Conservation (phyloP, 208 protist species). For the Crithidia thermophila region DNA sequence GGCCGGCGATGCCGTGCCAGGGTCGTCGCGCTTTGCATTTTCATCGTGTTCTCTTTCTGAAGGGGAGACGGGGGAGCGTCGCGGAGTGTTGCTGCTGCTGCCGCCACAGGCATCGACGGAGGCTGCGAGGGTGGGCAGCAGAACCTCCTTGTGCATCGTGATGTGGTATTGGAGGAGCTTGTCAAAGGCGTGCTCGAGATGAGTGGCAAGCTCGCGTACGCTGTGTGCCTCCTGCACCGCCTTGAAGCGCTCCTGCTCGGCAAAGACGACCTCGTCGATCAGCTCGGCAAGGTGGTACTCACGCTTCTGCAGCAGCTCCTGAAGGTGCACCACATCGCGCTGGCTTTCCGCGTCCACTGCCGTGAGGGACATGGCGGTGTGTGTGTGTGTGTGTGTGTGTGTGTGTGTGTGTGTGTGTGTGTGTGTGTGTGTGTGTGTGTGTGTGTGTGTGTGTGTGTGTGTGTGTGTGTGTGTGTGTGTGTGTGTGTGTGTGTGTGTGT, state of each 20-base stretch:
- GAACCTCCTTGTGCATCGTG: constrained; percentile 49
- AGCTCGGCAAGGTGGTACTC: constrained; percentile 80
- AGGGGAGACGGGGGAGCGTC: not conserved
- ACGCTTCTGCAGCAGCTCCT: constrained; percentile 51
- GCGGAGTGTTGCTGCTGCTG: not conserved
- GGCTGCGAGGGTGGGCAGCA: constrained; percentile 39
- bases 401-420: not conserved
- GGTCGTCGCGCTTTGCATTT: not conserved
- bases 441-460: no score
- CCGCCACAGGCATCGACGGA: not conserved
- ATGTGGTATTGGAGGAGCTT: constrained; percentile 57
- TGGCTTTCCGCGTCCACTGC: not conserved
- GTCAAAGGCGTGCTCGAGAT: constrained; percentile 46
- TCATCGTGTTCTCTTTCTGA: no score
- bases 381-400: not conserved
- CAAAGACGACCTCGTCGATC: constrained; percentile 78
- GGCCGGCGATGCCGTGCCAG: not conserved
- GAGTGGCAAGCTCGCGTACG: constrained; percentile 30
- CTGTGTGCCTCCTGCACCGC: constrained; percentile 24
- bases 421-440: no score
- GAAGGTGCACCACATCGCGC: constrained; percentile 33
- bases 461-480: no score
- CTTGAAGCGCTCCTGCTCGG: constrained; percentile 48
- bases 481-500: no score
- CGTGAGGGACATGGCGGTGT: constrained; percentile 19